phyloP scores from a whole-genome alignment of 2,329 filamentous ascomycete genomes.

The Neurospora sp. region DNA sequence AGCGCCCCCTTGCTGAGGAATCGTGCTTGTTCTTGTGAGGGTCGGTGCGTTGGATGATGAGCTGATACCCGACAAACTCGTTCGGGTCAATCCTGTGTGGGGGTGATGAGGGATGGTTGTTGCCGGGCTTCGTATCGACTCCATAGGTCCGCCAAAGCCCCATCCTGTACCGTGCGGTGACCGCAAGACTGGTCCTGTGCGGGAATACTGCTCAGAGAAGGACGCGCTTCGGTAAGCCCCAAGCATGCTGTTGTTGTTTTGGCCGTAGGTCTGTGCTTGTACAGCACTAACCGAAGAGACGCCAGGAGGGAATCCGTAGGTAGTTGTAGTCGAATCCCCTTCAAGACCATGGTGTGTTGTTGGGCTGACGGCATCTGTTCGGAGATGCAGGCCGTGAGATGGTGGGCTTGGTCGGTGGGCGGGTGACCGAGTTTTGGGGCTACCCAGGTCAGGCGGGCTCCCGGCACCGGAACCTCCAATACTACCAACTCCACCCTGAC shows the following conservation, averaged over 20 bases:
- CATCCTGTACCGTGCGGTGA: conserved; percentile 20
- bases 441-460: conserved; percentile 30
- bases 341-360: conserved; percentile 19
- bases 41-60: conserved; percentile 34
- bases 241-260: conserved; percentile 41
- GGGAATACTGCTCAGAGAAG: conserved; percentile 39
- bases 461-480: conserved; percentile 20
- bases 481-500: conserved; percentile 14
- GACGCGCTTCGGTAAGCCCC: conserved; percentile 43
- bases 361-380: conserved; percentile 20
- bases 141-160: conserved; percentile 27
- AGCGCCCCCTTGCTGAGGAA: conserved; percentile 29
- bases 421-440: conserved; percentile 34
- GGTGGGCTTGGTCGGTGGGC: conserved; percentile 32
- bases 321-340: conserved; percentile 39
- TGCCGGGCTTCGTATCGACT: conserved; percentile 27
- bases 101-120: conserved; percentile 30
- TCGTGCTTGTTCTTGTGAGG: conserved; percentile 46
- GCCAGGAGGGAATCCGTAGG: conserved; percentile 46
- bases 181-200: conserved; percentile 21
- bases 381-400: conserved; percentile 22
- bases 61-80: conserved; percentile 37
- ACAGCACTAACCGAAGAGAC: conserved; percentile 37
- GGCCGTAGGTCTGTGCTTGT: conserved; percentile 27
- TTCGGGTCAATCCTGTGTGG: conserved; percentile 34